Evolutionary conservation across 257 asterid genomes (phyloP).

Genomic region (Lantana camara): DNA sequence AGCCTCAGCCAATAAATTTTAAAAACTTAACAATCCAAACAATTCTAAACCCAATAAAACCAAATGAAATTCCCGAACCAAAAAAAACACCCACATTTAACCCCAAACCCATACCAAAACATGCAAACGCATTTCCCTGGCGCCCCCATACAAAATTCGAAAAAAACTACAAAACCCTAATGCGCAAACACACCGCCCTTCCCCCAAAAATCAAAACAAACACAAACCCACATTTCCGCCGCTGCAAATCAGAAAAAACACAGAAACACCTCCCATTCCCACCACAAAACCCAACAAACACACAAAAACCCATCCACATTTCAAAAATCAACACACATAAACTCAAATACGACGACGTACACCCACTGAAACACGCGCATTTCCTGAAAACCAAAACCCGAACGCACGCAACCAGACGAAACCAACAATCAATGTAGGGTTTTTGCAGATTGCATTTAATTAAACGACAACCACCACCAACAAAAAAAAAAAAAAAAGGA

Average conservation of each 20-base stretch:
- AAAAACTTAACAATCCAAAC: not conserved
- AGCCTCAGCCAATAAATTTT: not conserved
- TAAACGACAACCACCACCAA: not conserved
- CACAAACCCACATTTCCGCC: not conserved
- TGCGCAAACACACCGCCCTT: conserved; percentile 23
- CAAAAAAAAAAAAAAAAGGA: too few relatives aligned
- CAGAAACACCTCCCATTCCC: conserved; percentile 20
- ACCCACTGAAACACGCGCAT: conserved; percentile 36
- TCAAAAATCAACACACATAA: conserved; percentile 12
- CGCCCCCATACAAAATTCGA: not conserved
- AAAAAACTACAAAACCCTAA: conserved; percentile 42
- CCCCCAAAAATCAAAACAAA: not conserved
- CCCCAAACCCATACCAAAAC: conserved; percentile 23
- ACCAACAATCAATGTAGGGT: conserved; percentile 32
- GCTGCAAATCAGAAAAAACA: conserved; percentile 39
- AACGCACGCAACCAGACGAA: conserved; percentile 12
- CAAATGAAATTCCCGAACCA: not conserved
- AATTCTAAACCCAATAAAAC: conserved; percentile 8
- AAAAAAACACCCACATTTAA: conserved; percentile 3
- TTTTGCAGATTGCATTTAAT: conserved; percentile 29
- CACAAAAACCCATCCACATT: conserved; percentile 17
- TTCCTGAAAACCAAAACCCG: conserved; percentile 5
- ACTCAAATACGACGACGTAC: conserved; percentile 3
- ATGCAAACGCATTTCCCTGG: conserved; percentile 30
- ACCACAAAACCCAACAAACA: conserved; percentile 23